These are phyloP conservation scores for Apium graveolens DNA, from an alignment of 129 eudicot species.

Conservation along the genomic window DNA sequence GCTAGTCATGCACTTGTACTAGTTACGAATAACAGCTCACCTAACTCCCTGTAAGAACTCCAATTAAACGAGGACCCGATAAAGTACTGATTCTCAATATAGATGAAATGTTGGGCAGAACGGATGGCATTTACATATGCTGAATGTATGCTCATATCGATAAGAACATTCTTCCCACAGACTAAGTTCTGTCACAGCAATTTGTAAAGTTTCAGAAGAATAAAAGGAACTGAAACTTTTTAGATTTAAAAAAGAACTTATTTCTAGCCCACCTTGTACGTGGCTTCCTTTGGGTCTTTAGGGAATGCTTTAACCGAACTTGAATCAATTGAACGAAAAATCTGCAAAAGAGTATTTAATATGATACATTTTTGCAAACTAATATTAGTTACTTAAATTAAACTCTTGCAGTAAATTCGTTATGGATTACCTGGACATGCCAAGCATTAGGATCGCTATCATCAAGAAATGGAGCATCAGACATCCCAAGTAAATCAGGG, in stretches of 20 bases:
- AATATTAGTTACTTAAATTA: not conserved
- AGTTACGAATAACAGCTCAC: not conserved
- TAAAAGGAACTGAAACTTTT: not conserved
- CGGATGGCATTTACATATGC: conserved; percentile 3
- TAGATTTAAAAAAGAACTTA: not conserved
- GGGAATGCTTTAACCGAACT: conserved; percentile 4
- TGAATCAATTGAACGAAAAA: conserved; percentile 8
- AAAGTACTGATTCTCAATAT: conserved; percentile 8
- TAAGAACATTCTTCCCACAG: not conserved
- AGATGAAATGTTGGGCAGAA: conserved; percentile 6
- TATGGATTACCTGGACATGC: not conserved
- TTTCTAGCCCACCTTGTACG: not conserved
- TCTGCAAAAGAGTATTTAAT: not conserved
- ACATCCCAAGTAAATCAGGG: not conserved
- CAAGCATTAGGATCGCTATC: not conserved
- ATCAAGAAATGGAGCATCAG: not conserved
- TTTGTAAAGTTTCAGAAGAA: not conserved
- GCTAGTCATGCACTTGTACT: not conserved
- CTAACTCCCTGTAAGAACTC: not conserved
- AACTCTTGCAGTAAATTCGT: not conserved
- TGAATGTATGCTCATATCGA: conserved; percentile 5
- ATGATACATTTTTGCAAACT: not conserved
- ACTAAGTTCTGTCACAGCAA: not conserved
- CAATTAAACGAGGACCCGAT: not conserved
- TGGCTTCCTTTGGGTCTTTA: conserved; percentile 2